phyloP scores from a whole-genome alignment of 805 yeast genomes.

The Yamadazyma olivae region DNA sequence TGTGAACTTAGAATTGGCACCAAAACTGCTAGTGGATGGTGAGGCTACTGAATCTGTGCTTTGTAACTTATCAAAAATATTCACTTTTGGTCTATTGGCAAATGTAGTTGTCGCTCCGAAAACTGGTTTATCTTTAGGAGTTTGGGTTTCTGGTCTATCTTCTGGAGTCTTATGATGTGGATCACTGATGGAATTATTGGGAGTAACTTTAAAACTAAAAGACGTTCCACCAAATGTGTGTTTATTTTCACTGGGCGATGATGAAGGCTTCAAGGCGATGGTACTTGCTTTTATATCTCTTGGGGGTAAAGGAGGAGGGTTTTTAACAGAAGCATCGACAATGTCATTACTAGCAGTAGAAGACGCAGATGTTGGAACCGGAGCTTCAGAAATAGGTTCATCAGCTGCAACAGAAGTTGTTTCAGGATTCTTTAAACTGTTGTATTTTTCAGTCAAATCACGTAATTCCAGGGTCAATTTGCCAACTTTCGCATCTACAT shows the following conservation, averaged over 20 bases:
- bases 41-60: conserved; percentile 3
- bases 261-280: conserved; percentile 3
- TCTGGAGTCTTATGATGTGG: conserved; percentile 1
- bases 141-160: not conserved
- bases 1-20: conserved; percentile 44
- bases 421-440: not conserved
- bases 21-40: conserved; percentile 30
- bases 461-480: not conserved
- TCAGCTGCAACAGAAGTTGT: no score
- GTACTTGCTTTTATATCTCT: conserved; percentile 2
- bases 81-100: conserved; percentile 27
- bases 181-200: conserved; percentile 12
- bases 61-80: conserved; percentile 25
- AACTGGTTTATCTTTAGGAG: conserved; percentile 18
- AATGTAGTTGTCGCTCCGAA: conserved; percentile 43
- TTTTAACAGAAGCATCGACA: no score
- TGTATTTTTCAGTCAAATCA: no score
- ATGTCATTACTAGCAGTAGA: no score
- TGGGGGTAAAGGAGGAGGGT: conserved; percentile 5
- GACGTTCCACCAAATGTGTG: conserved; percentile 20
- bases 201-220: conserved; percentile 17
- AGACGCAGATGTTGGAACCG: no score
- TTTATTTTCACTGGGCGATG: conserved; percentile 6
- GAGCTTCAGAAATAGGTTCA: no score
- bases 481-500: not conserved